Evolutionary conservation across 331 rosid species (phyloP).

Genomic region (Pyrus hybrid): DNA sequence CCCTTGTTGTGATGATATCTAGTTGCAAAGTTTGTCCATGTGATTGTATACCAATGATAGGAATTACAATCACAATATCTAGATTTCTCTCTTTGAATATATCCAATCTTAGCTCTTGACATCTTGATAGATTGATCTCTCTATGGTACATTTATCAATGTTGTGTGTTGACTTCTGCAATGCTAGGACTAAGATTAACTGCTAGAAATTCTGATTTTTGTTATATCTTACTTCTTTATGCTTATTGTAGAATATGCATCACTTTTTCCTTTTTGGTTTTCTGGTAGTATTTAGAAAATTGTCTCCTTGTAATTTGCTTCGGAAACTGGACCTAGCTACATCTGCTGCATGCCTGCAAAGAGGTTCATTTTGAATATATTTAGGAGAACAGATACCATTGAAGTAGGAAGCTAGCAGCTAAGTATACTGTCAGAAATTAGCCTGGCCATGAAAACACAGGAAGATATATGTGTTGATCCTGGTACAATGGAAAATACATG

Average conservation of each 20-base stretch:
- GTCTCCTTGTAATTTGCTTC: neutral
- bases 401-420: too few species aligned
- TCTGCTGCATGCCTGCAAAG: neutral
- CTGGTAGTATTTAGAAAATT: neutral
- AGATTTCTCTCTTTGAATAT: neutral
- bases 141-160: neutral
- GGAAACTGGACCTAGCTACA: neutral
- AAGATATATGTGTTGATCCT: too few species aligned
- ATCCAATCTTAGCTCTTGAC: neutral
- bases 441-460: too few species aligned
- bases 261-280: neutral
- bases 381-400: neutral
- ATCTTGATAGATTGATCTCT: neutral
- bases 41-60: too few species aligned
- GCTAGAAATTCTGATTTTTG: neutral
- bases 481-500: too few species aligned
- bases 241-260: neutral
- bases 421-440: too few species aligned
- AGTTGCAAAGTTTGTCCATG: neutral
- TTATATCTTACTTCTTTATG: neutral
- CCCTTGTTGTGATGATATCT: neutral
- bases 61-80: too few species aligned
- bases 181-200: neutral
- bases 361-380: neutral
- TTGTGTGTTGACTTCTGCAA: neutral